Evolutionary conservation across 2,329 filamentous ascomycete species (phyloP).

Genomic region (Hymenotorrendiella dingleyae): DNA sequence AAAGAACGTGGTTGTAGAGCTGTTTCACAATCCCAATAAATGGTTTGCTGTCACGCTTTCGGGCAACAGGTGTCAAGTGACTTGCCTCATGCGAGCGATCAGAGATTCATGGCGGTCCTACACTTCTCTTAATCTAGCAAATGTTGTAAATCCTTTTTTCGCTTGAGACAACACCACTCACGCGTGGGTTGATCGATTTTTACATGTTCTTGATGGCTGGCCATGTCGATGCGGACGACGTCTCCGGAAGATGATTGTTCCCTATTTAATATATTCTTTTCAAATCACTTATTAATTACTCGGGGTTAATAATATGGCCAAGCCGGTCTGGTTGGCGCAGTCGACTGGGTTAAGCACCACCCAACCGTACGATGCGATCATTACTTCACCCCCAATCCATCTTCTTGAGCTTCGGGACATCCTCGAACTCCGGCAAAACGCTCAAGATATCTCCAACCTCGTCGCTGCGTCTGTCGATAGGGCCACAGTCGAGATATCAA

Average conservation of each 20-base stretch:
- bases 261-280: not conserved
- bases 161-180: not conserved
- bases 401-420: conserved; percentile 14
- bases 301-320: conserved; percentile 5
- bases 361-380: conserved; percentile 7
- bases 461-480: conserved; percentile 17
- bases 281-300: conserved; percentile 6
- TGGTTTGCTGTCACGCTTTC: too few relatives aligned
- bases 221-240: conserved; percentile 9
- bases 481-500: conserved; percentile 16
- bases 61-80: too few relatives aligned
- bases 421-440: too few relatives aligned
- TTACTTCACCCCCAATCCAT: conserved; percentile 7
- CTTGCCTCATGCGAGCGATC: too few relatives aligned
- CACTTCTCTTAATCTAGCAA: too few relatives aligned
- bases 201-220: conserved; percentile 16
- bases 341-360: conserved; percentile 1
- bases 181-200: conserved; percentile 11
- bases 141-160: too few relatives aligned
- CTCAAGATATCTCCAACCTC: conserved; percentile 14
- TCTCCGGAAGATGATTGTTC: conserved; percentile 11
- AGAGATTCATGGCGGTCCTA: too few relatives aligned
- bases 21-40: too few relatives aligned
- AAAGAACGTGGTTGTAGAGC: too few relatives aligned
- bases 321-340: not conserved